Evolutionary conservation across 78 protist species (phyloP), one percentile per base, ranked within the genome.

Genomic region (Neovahlkampfia damariscottae): DNA sequence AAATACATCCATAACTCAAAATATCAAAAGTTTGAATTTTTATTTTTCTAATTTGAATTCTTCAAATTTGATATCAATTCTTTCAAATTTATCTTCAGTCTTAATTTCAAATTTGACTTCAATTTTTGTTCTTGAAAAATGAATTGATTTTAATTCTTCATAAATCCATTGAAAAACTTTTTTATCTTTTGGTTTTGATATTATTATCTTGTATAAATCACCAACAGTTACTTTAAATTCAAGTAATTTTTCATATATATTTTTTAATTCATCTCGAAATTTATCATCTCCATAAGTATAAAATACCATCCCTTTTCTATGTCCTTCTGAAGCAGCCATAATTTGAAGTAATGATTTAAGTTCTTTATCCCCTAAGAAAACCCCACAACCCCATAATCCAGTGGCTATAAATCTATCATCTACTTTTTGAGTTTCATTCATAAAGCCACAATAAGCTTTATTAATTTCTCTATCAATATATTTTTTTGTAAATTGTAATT

Each of bases 311-410:
- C 2, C 19, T 50, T 50, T 50, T 19, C 62, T 50, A n/a, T 19
- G 34, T n/a, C 34, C 62, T 9, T 72, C 19, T 2, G 72, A 69
- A 6, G 82, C 80, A 0, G 90, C 87, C 27, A 80, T 0, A n/a
- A 1, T 5, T 58, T 83, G 90, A 5, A 74, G 0, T 37, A 86
- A 2, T 0, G 30, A n/a, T 41, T 86, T 86, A 69, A 78, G 58
- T 9, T 83, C 74, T 9, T 0, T 28, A 32, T 79, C 77, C 1
- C 87, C 87, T 0, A 80, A 82, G 39, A 86, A 83, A 8, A 68
- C 87, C 0, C 87, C 87, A 68, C 87, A 86, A 31, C 87, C 87
- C 83, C 84, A 80, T 28, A 70, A 72, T 3, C 87, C 86, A 19
- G 83, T 78, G 19, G 80, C 75, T 2, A 82, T 6, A 7, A 35